Evolutionary conservation across 768 basidiomycete genomes (phyloP).

Genomic region (Mycena polygramma): DNA sequence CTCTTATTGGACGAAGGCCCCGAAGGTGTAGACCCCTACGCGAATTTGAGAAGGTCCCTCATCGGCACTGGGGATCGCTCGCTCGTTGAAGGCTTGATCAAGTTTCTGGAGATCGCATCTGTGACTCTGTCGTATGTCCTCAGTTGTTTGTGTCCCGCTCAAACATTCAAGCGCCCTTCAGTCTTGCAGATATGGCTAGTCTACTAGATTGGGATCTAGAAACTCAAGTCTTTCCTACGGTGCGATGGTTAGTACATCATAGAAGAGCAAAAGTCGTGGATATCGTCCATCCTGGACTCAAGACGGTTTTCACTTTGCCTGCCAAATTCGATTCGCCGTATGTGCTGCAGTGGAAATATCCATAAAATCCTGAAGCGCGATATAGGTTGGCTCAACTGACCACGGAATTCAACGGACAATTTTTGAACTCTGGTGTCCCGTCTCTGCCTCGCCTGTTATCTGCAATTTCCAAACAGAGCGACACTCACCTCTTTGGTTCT

Average conservation of each 20-base stretch:
- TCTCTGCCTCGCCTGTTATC: constrained; percentile 82
- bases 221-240: constrained; percentile 88
- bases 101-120: constrained; percentile 80
- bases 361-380: constrained; percentile 17
- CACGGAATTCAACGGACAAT: constrained; percentile 71
- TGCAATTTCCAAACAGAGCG: constrained; percentile 72
- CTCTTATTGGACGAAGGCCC: constrained; percentile 74
- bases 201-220: constrained; percentile 88
- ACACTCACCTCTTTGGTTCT: constrained; percentile 85
- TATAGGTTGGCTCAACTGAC: constrained; percentile 67
- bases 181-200: constrained; percentile 84
- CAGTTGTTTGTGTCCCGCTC: neutral
- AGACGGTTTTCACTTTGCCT: constrained; percentile 86
- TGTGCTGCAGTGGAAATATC: constrained; percentile 46
- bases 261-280: constrained; percentile 92
- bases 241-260: constrained; percentile 92
- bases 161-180: constrained; percentile 43
- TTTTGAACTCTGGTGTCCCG: constrained; percentile 71
- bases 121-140: constrained; percentile 80
- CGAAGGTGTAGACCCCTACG: constrained; percentile 68
- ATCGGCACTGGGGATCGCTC: constrained; percentile 74
- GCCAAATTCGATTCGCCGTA: constrained; percentile 73
- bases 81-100: constrained; percentile 78
- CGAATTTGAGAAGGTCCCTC: constrained; percentile 70
- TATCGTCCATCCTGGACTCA: constrained; percentile 80